A percentile compares a stretch with the other conserved stretches of the same genome.
phyloP scores from a whole-genome alignment of 2,329 filamentous ascomycete species.

The Cordyceps javanica region DNA sequence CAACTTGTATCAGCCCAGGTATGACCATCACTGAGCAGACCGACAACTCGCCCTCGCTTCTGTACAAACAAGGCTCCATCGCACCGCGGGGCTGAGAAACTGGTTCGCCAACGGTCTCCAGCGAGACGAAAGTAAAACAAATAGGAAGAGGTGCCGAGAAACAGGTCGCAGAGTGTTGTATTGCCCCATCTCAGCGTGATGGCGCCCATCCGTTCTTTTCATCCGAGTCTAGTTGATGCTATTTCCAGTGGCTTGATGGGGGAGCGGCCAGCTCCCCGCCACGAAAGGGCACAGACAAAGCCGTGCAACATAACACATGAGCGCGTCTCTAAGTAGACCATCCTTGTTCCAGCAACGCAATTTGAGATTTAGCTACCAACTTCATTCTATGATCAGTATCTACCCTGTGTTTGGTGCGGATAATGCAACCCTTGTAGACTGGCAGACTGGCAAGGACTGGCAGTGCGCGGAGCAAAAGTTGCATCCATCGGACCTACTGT shows the following conservation, averaged over 20 bases:
- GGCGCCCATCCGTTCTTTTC: background rate
- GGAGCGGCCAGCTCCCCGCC: background rate
- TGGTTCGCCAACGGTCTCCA: background rate
- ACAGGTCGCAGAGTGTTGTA: background rate
- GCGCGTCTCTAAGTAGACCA: background rate
- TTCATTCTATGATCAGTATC: background rate
- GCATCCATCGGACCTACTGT: constrained; percentile 13
- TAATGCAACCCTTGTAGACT: background rate
- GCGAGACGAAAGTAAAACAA: background rate
- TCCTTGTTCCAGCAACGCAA: background rate
- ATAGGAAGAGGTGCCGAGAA: background rate
- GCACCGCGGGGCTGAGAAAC: background rate
- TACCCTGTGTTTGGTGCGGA: background rate
- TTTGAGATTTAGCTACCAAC: no score
- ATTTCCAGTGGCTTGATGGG: constrained; percentile 10
- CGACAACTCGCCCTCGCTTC: background rate
- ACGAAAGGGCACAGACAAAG: background rate
- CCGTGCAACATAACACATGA: background rate
- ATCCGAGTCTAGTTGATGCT: background rate
- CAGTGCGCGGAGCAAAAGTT: background rate
- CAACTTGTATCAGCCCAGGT: constrained; percentile 5
- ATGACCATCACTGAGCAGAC: background rate
- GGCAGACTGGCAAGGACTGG: no score
- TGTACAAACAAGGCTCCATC: constrained; percentile 2
- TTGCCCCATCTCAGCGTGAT: background rate